Evolutionary conservation across 2,329 filamentous ascomycete species (phyloP), one percentile per base, ranked within the genome.

Genomic region (Aspergillaceae sp.): DNA sequence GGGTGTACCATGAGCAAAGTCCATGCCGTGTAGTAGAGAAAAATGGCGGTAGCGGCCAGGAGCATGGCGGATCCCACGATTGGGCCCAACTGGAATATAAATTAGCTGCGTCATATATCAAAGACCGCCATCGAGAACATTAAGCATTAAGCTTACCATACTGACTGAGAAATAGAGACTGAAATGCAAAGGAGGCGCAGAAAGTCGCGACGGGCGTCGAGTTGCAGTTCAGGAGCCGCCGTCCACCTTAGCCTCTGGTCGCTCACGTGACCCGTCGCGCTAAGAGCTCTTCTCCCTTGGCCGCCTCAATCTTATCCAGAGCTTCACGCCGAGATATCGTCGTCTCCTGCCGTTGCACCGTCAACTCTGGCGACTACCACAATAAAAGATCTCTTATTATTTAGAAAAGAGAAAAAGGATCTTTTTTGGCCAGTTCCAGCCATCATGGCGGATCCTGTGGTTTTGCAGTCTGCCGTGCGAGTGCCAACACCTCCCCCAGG

Each of bases 1-100:
- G 29, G 41, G 32, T 41, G 41, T 80, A 96, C 92, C 87, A 98
- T 97, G 56, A 97, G 78, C 54, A 98, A 78, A 29, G 92, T 95
- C 92, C 92, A 98, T 70, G 95, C 80, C 53, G 88, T 92, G 75
- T 98, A 98, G 80, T 98, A 98, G 61, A 85, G 74, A 68, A 87
- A 87, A 66, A 87, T 79, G 60, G 77, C 75, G 55, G 83, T 82
- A 60, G 84, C 83, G 74, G 78, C 75, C 69, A 86, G 74, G 67
- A 87, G 82, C 84, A 87, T 87, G 69, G 77, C 80, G 70, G 84
- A 77, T 71, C 84, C 84, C 57, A 85, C 77, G 56, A 86, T 79
- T 81, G 87, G 90, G 79, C 94, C 92, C 73, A 96, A 86, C 92
- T 98, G 68, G 40, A 49, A 32, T 28, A 43, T 29, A n/a, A 38